These are phyloP conservation scores for Poronia punctata DNA, from an alignment of 495 filamentous ascomycete genomes.

Conservation along the genomic window DNA sequence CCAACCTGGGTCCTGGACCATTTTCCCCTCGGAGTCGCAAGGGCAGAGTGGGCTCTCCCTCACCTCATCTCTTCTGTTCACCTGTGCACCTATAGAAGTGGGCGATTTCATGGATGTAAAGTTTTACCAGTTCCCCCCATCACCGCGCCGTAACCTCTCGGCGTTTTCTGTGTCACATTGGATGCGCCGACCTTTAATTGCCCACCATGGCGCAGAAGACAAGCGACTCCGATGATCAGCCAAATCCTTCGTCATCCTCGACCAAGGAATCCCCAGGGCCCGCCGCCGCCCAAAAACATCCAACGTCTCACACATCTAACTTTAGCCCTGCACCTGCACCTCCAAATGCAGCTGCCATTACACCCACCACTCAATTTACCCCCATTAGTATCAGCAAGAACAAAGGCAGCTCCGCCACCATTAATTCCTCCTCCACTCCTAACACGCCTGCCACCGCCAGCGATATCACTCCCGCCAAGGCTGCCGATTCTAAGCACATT, in stretches of 20 bases:
- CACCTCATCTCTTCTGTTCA: conserved; percentile 4
- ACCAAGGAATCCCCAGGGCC: conserved; percentile 22
- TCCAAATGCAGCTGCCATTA: conserved; percentile 10
- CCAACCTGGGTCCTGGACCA: too few relatives aligned
- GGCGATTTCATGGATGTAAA: conserved; percentile 20
- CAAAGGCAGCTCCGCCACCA: background rate
- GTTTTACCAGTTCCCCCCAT: conserved; percentile 13
- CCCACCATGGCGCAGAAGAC: conserved; percentile 30
- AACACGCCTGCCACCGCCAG: conserved; percentile 1
- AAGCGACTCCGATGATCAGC: conserved; percentile 26
- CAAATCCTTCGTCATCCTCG: conserved; percentile 29
- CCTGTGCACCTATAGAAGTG: conserved; percentile 4
- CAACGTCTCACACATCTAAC: conserved; percentile 21
- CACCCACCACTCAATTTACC: background rate
- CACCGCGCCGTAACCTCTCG: conserved; percentile 23
- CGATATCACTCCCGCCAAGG: conserved; percentile 9
- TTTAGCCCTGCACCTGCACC: conserved; percentile 16
- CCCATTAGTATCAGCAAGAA: background rate
- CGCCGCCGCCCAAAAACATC: conserved; percentile 20
- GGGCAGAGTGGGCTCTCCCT: too few relatives aligned
- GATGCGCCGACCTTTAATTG: conserved; percentile 26
- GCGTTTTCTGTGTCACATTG: conserved; percentile 28
- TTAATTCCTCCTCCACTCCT: conserved; percentile 1
- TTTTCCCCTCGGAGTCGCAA: too few relatives aligned
- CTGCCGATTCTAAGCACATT: conserved; percentile 19